Evolutionary conservation across 192 early-diverging fungal genomes (phyloP).

Genomic region (Phycomyces nitens): DNA sequence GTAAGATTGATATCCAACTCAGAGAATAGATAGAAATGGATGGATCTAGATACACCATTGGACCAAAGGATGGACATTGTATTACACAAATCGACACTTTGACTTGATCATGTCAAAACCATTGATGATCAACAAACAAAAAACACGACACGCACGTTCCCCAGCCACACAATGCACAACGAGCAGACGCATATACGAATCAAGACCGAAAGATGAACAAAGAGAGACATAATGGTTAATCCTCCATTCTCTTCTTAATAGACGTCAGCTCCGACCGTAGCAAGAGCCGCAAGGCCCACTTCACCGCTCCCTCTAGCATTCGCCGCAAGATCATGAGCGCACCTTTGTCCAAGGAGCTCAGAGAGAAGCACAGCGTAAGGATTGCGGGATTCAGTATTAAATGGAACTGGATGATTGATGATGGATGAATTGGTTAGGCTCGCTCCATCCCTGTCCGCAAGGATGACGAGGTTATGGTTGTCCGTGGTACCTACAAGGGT

Average conservation of each 20-base stretch:
- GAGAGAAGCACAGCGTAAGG: slow-evolving; percentile 89
- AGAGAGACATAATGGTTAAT: too few relatives aligned
- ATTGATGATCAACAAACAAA: too few relatives aligned
- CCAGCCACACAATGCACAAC: too few relatives aligned
- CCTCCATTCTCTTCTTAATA: slow-evolving; percentile 13
- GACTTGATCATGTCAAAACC: too few relatives aligned
- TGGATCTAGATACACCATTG: not conserved
- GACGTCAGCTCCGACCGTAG: slow-evolving; percentile 88
- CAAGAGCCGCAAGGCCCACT: slow-evolving; percentile 98
- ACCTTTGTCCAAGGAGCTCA: slow-evolving; percentile 95
- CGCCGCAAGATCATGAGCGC: slow-evolving; percentile 97
- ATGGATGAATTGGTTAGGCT: slow-evolving; percentile 39
- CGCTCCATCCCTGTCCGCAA: slow-evolving; percentile 96
- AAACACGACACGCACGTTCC: too few relatives aligned
- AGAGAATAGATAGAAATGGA: not conserved
- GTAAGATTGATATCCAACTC: slow-evolving; percentile 1
- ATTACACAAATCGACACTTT: too few relatives aligned
- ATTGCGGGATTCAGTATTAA: too few relatives aligned
- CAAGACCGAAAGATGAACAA: not conserved
- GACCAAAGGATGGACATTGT: too few relatives aligned
- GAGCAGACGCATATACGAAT: too few relatives aligned
- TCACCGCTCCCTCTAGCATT: slow-evolving; percentile 90
- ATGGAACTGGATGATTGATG: not conserved
- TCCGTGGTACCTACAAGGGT: slow-evolving; percentile 94
- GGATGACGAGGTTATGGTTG: slow-evolving; percentile 96